phyloP scores from a whole-genome alignment of 495 filamentous ascomycete genomes.

The Lineolata rhizophorae region DNA sequence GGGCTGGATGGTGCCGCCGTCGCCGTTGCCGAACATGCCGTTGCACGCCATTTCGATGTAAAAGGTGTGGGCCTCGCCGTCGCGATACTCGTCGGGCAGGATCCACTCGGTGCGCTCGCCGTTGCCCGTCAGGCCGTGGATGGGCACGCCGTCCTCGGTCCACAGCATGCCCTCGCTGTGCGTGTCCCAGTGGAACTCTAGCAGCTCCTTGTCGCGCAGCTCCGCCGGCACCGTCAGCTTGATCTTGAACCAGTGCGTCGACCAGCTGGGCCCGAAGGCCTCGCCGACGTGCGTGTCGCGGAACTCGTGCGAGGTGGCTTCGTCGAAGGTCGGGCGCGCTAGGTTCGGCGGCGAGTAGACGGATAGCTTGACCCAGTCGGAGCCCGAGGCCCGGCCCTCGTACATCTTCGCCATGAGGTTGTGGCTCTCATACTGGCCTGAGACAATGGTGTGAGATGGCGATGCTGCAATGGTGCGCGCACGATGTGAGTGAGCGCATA shows the following conservation, averaged over 20 bases:
- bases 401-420: constrained; percentile 61
- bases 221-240: constrained; percentile 52
- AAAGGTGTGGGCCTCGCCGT: constrained; percentile 69
- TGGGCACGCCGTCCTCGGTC: constrained; percentile 63
- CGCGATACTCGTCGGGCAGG: constrained; percentile 52
- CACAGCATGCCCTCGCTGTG: constrained; percentile 84
- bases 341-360: constrained; percentile 70
- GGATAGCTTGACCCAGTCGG: constrained; percentile 60
- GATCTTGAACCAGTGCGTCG: constrained; percentile 94
- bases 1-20: constrained; percentile 73
- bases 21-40: constrained; percentile 91
- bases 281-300: constrained; percentile 50
- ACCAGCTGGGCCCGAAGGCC: constrained; percentile 85
- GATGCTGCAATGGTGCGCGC: too few relatives aligned
- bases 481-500: too few relatives aligned
- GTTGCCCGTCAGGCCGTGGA: constrained; percentile 85
- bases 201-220: constrained; percentile 44
- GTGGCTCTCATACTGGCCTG: too few relatives aligned
- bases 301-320: constrained; percentile 66
- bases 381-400: constrained; percentile 47
- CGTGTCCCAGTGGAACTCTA: constrained; percentile 92
- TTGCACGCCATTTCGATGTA: constrained; percentile 99
- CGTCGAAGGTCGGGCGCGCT: constrained; percentile 66
- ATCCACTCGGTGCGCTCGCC: constrained; percentile 83
- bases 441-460: too few relatives aligned